phyloP scores from a whole-genome alignment of 108 stramenopile species.

The Fragilariopsis cylindrus region DNA sequence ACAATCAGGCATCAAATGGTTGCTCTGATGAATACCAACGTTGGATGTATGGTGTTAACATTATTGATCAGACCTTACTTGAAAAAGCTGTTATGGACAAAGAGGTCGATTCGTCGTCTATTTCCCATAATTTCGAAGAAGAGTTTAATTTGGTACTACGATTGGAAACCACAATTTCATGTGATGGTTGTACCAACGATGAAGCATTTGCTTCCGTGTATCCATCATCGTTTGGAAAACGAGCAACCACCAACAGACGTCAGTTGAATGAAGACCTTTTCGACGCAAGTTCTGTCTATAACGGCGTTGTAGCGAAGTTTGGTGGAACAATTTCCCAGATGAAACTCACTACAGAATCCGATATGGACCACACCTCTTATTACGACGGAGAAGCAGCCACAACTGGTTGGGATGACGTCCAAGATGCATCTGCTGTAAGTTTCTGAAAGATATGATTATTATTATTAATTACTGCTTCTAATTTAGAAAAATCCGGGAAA shows the following conservation, averaged over 20 bases:
- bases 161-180: slow-evolving; percentile 11
- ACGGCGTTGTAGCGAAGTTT: background rate
- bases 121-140: slow-evolving; percentile 9
- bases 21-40: slow-evolving; percentile 14
- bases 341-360: background rate
- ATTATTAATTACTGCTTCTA: no score
- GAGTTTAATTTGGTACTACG: slow-evolving; percentile 11
- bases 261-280: background rate
- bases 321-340: background rate
- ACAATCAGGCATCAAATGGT: slow-evolving; percentile 13
- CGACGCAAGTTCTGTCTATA: background rate
- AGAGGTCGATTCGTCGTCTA: background rate
- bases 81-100: background rate
- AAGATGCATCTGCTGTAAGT: no score
- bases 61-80: background rate
- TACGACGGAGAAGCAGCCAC: no score
- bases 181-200: slow-evolving; percentile 10
- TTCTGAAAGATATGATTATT: no score
- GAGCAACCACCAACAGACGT: background rate
- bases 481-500: no score
- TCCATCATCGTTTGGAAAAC: slow-evolving; percentile 10
- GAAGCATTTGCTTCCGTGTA: slow-evolving; percentile 8
- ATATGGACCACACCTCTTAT: background rate
- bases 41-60: slow-evolving; percentile 19
- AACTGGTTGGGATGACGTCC: no score